Conservation (phyloP, 2,329 filamentous ascomycete species). For the Amylocarpus encephaloides region DNA sequence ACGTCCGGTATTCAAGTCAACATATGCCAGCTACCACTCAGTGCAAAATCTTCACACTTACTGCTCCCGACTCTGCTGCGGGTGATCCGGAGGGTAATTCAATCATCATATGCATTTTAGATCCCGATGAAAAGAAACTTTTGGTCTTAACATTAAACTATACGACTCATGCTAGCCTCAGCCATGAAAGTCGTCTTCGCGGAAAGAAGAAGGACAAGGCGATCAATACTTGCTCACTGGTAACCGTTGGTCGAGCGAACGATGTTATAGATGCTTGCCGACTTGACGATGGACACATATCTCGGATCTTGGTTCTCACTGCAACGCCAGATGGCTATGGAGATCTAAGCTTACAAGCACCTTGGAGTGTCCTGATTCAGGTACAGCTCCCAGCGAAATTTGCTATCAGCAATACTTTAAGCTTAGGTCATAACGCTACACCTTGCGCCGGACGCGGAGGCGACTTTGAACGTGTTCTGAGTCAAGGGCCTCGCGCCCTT, state of each 20-base stretch:
- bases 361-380: slow-evolving; percentile 66
- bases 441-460: slow-evolving; percentile 48
- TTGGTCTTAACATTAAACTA: slow-evolving; percentile 59
- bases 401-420: slow-evolving; percentile 52
- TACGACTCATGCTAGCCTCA: slow-evolving; percentile 25
- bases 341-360: slow-evolving; percentile 66
- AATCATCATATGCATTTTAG: slow-evolving; percentile 63
- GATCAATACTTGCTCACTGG: slow-evolving; percentile 25
- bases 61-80: slow-evolving; percentile 49
- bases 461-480: slow-evolving; percentile 39
- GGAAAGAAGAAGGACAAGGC: slow-evolving; percentile 30
- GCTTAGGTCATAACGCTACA: slow-evolving; percentile 50
- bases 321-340: slow-evolving; percentile 56
- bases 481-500: slow-evolving; percentile 33
- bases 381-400: slow-evolving; percentile 55
- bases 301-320: slow-evolving; percentile 64
- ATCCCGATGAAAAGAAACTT: slow-evolving; percentile 59
- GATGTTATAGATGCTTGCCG: slow-evolving; percentile 69
- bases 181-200: slow-evolving; percentile 7
- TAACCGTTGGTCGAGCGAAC: slow-evolving; percentile 41
- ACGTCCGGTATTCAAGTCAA: slow-evolving; percentile 53
- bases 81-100: slow-evolving; percentile 49
- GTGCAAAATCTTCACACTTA: slow-evolving; percentile 61
- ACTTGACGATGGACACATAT: slow-evolving; percentile 58
- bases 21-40: slow-evolving; percentile 46